phyloP scores from a whole-genome alignment of 345 rosid genomes.

The Syzygium oleosum region DNA sequence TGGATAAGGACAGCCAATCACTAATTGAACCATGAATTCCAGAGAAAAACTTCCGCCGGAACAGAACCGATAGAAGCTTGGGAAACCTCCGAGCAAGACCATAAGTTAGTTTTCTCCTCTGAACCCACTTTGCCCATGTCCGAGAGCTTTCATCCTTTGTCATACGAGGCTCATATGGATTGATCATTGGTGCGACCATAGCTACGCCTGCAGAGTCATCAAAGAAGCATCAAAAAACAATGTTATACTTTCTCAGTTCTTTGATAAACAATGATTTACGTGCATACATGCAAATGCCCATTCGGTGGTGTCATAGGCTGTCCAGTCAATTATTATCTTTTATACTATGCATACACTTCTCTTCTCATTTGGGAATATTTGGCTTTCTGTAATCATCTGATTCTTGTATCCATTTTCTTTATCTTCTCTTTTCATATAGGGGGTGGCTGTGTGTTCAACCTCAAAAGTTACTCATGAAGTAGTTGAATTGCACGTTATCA shows the following conservation, averaged over 20 bases:
- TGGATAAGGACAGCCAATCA: slow-evolving; percentile 61
- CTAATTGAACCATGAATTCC: slow-evolving; percentile 65
- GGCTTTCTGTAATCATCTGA: neutral
- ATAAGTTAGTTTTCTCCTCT: slow-evolving; percentile 53
- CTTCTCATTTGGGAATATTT: neutral
- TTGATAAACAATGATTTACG: neutral
- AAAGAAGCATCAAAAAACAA: neutral
- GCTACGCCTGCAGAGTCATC: slow-evolving; percentile 61
- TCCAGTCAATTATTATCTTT: neutral
- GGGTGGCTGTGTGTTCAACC: neutral
- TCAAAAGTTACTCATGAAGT: neutral
- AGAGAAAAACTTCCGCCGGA: slow-evolving; percentile 64
- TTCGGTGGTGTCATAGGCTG: neutral
- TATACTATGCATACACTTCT: neutral
- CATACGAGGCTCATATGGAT: slow-evolving; percentile 82
- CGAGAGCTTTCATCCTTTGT: slow-evolving; percentile 60
- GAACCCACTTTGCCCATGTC: slow-evolving; percentile 64
- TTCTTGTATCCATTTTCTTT: neutral
- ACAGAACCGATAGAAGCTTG: slow-evolving; percentile 47
- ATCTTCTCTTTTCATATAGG: neutral
- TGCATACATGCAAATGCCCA: neutral
- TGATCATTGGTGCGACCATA: slow-evolving; percentile 61
- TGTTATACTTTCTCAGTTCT: neutral
- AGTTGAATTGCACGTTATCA: neutral
- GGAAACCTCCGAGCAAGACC: slow-evolving; percentile 67